These are phyloP conservation scores for carrot (Daucus carota) DNA, from an alignment of 129 eudicot species.

Conservation along the genomic window DNA sequence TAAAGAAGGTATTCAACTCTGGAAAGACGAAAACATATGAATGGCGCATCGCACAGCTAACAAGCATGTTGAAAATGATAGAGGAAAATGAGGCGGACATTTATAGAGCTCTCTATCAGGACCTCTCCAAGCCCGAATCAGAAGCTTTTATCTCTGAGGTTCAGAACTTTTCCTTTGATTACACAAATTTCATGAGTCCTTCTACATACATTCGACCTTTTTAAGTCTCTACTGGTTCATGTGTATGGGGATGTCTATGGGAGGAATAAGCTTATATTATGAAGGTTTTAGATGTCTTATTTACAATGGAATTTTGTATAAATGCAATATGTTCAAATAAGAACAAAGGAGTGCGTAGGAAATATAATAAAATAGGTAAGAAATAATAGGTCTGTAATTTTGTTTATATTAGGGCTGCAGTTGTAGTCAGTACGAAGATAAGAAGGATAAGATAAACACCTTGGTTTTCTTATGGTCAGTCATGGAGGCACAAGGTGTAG, in stretches of 20 bases:
- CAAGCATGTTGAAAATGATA: constrained; percentile 17
- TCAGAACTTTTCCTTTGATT: not conserved
- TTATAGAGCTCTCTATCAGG: constrained; percentile 19
- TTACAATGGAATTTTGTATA: not conserved
- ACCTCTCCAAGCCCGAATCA: constrained; percentile 27
- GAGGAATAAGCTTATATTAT: not conserved
- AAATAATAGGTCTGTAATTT: not conserved
- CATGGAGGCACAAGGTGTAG: not conserved
- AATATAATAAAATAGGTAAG: not conserved
- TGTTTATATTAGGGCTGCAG: not conserved
- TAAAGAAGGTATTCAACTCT: constrained; percentile 14
- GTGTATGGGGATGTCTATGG: not conserved
- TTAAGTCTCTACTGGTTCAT: not conserved
- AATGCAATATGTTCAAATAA: not conserved
- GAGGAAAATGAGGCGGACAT: constrained; percentile 28
- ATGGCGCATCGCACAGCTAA: constrained; percentile 25
- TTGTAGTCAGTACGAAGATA: not conserved
- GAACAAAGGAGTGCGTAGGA: not conserved
- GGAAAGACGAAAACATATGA: constrained; percentile 25
- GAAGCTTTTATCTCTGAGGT: constrained; percentile 33
- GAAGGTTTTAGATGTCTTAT: not conserved
- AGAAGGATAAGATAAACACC: not conserved
- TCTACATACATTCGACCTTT: not conserved
- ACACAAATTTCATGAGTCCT: not conserved
- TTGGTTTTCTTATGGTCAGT: not conserved